Evolutionary conservation across 2,329 filamentous ascomycete species (phyloP).

Genomic region (Exophiala spinifera): DNA sequence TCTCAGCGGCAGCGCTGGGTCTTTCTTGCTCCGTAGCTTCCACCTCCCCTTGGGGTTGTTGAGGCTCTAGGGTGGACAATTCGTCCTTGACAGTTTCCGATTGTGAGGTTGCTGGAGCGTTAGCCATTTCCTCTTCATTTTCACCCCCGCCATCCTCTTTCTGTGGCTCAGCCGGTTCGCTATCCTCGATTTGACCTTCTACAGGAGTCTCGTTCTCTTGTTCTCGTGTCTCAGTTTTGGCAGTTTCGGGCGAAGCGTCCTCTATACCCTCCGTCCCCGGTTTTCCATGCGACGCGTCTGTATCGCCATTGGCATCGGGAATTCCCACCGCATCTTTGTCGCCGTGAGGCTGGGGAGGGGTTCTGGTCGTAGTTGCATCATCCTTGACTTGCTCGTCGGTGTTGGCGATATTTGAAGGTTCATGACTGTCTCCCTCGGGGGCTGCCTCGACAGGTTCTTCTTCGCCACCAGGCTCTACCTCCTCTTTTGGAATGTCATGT

Average conservation of each 20-base stretch:
- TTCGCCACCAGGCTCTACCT: conserved; percentile 1
- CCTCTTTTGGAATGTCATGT: conserved; percentile 1
- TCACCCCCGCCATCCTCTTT: conserved; percentile 2
- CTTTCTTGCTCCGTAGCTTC: neutral
- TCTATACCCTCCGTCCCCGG: neutral
- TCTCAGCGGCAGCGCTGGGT: neutral
- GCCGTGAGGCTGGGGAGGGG: too few relatives aligned
- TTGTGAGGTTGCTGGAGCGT: neutral
- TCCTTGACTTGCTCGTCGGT: neutral
- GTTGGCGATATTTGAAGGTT: neutral
- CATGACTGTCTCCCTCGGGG: conserved; percentile 25
- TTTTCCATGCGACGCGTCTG: too few relatives aligned
- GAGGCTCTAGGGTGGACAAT: neutral
- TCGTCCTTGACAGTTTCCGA: neutral
- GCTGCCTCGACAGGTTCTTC: conserved; percentile 31
- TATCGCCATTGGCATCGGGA: too few relatives aligned
- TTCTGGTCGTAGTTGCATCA: neutral
- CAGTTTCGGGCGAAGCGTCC: neutral
- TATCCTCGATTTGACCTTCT: neutral
- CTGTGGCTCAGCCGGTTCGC: neutral
- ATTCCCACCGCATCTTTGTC: too few relatives aligned
- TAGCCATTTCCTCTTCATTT: neutral
- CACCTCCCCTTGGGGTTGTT: neutral
- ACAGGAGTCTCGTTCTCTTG: neutral
- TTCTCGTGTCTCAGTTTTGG: neutral